Percentiles rank a stretch among this genome's conserved stretches.
These are phyloP conservation scores for Pseudocercospora cruenta DNA, from an alignment of 2,329 filamentous ascomycete genomes.

Conservation along the genomic window DNA sequence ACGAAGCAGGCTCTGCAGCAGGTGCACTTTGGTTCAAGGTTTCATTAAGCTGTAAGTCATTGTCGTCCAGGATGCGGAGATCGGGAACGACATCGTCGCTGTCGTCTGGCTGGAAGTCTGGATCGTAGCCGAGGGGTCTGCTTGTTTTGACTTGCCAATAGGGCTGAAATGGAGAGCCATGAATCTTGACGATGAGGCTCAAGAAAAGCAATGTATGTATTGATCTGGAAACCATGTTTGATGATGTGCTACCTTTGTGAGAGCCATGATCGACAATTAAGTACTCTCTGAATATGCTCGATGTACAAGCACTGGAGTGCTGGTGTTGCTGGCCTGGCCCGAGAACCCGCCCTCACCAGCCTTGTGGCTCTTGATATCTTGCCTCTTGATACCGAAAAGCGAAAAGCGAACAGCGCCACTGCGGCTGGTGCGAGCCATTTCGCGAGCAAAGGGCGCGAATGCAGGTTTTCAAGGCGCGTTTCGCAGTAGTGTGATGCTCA, in stretches of 20 bases:
- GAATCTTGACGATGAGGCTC: not conserved
- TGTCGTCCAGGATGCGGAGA: not conserved
- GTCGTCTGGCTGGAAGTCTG: not conserved
- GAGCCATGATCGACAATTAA: not conserved
- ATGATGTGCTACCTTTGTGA: not conserved
- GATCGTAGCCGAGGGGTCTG: not conserved
- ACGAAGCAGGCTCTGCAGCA: not conserved
- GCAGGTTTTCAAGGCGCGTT: not conserved
- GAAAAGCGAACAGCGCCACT: not conserved
- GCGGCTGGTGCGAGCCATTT: not conserved
- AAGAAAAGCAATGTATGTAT: not conserved
- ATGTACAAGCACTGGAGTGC: not conserved
- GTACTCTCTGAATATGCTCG: not conserved
- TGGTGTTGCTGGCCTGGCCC: not conserved
- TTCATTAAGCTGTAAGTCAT: not conserved
- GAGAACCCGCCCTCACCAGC: not conserved
- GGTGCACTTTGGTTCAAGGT: not conserved
- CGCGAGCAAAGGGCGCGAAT: not conserved
- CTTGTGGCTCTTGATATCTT: not conserved
- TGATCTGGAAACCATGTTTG: not conserved
- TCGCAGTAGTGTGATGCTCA: not conserved
- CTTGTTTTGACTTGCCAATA: constrained; percentile 1
- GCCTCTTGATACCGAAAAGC: not conserved
- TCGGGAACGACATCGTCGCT: not conserved
- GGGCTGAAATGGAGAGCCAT: not conserved